Evolutionary conservation across 129 eudicot species (phyloP), one percentile per base, ranked within the genome.

Genomic region (Flaveria bidentis): DNA sequence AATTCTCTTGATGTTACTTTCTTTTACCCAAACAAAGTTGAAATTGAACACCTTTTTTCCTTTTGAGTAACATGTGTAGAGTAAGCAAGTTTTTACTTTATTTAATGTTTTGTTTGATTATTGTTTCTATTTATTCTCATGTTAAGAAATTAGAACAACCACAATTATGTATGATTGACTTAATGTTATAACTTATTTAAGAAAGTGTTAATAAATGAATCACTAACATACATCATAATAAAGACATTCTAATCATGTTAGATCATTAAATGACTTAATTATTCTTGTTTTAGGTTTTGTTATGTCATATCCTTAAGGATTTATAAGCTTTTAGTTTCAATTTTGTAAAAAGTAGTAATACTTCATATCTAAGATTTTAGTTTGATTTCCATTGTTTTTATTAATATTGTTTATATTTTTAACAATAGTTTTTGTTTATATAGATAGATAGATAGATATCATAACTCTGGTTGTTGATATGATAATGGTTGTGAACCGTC

Each of bases 1-100:
- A 80, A 80, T 80, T 46, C 78, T 73, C 55, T 80, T 80, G 79
- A 73, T 80, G 83, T 80, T 16, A 72, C 78, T 72, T 80, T 80
- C 79, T 80, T 72, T 52, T 72, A 52, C 78, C 83, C 72, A 80
- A 80, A 72, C 83, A 80, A 55, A 65, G 68, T 64, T 80, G 69
- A 80, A 16, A 50, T 72, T 39, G 58, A 73, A 72, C 41, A 72
- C 23, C 25, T 72, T 72, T 79, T 39, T 72, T 56, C 50, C 61
- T 77, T 68, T 68, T 67, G 33, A 55, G 61, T 56, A 67, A 53
- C 50, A 52, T 55, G 77, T 72, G 56, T 71, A 72, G 44, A 61
- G 50, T 67, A 66, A 80, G 69, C 83, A 66, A 80, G 69, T 53
- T 9, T 80, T 67, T 25, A 64, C 83, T 80, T 80, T 80, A 74